Conservation (phyloP, 768 basidiomycete species). For the Lactarius quietus region DNA sequence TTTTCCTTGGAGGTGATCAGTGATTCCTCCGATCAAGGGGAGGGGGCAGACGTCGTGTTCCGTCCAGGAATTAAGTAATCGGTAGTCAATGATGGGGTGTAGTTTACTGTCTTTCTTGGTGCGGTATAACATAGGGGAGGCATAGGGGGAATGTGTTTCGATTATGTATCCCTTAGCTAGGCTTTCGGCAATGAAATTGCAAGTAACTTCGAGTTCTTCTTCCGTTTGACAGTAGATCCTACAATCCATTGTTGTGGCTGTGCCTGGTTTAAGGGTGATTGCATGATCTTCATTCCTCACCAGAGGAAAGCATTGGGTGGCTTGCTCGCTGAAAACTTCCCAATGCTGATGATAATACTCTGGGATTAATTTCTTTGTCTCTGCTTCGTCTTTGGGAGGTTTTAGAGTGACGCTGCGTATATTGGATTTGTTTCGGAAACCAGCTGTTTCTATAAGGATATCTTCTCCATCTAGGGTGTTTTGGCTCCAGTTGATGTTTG, state of each 20-base stretch:
- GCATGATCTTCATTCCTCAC: neutral
- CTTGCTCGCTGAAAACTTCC: neutral
- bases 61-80: neutral
- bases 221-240: neutral
- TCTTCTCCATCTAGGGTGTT: neutral
- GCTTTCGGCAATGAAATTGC: neutral
- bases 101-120: neutral
- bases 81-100: neutral
- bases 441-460: neutral
- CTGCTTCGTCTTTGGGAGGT: no score
- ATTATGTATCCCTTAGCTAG: neutral
- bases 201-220: neutral
- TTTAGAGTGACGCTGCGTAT: no score
- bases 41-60: neutral
- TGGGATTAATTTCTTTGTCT: no score
- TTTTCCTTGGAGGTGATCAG: neutral
- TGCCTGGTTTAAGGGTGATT: neutral
- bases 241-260: fast-evolving
- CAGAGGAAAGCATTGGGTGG: neutral
- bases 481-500: neutral
- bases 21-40: neutral
- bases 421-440: neutral
- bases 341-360: no score
- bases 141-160: neutral
- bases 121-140: neutral